Evolutionary conservation across 164 flowering plant genomes (phyloP), one percentile per base, ranked within the genome.

Genomic region (Nymphaea thermarum): DNA sequence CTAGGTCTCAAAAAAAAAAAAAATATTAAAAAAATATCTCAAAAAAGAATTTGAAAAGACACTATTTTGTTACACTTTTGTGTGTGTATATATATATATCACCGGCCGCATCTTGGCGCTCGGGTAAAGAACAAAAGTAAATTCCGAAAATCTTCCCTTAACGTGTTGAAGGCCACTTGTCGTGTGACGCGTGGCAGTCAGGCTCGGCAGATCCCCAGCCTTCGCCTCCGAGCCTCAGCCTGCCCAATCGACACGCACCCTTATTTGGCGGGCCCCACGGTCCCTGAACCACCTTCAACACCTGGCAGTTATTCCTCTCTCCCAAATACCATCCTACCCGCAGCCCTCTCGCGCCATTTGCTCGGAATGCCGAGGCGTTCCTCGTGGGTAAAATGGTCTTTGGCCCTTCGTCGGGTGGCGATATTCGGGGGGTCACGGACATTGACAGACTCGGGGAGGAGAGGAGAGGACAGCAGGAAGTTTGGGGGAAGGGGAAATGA

Each of bases 121-220:
- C 11, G 3, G 45, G 12, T 8, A 42, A 42, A 14, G 62, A 66
- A 47, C 57, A 53, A 36, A 66, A 66, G 42, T 43, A 47, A 43
- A 55, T 67, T 42, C 62, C 51, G 18, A 62, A 62, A 44, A 68
- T 44, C 44, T 68, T 62, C 44, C 8, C 4, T 43, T 62, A 45
- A 51, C 62, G 36, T 8, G 61, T 63, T 69, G 41, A 41, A 5
- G 42, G 11, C 71, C 71, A 70, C 16, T 70, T 0, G 15, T 11
- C 4, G 36, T 0, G 0, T 2, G 43, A 63, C 67, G 51, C 71
- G 62, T 69, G 66, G 62, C 4, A 3, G 4, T 5, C 8, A 64
- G 65, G 71, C 63, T 70, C 66, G 66, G 67, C 66, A 53, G 67
- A 69, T 25, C 71, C 63, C 4, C 47, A 69, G 71, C 66, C 36